Percentiles rank a stretch among this genome's conserved stretches.
phyloP scores from a whole-genome alignment of 441 rosid species.

The Euphorbia celastroides region DNA sequence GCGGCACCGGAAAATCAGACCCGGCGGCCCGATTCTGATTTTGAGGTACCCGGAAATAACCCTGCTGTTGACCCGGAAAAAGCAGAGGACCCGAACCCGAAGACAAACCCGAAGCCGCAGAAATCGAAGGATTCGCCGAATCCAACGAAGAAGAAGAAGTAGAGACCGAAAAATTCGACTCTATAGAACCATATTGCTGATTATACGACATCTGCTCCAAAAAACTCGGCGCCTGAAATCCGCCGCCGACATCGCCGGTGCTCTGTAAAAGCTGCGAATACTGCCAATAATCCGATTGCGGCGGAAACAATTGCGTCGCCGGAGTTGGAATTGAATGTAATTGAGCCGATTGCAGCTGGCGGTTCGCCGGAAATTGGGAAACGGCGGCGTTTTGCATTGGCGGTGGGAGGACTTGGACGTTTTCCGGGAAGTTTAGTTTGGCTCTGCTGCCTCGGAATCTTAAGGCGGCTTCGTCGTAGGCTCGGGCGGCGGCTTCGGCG shows the following conservation, averaged over 20 bases:
- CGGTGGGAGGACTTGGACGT: slow-evolving; percentile 30
- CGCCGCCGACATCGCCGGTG: slow-evolving; percentile 18
- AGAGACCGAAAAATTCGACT: no score
- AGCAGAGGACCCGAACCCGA: no score
- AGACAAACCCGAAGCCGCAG: no score
- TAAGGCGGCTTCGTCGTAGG: slow-evolving; percentile 17
- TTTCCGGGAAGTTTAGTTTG: slow-evolving; percentile 72
- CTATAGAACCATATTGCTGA: no score
- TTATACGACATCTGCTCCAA: no score
- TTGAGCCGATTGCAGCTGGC: slow-evolving; percentile 2
- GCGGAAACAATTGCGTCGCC: slow-evolving; percentile 3
- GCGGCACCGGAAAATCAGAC: no score
- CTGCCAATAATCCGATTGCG: slow-evolving; percentile 34
- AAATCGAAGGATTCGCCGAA: no score
- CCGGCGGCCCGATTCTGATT: no score
- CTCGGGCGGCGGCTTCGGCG: slow-evolving; percentile 83
- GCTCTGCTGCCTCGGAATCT: slow-evolving; percentile 40
- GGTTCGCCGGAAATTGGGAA: slow-evolving; percentile 19
- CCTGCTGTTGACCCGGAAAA: no score
- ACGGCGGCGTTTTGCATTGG: slow-evolving; percentile 26
- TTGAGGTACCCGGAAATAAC: no score
- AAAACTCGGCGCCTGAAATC: neutral
- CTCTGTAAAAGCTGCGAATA: slow-evolving; percentile 38
- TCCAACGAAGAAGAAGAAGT: no score
- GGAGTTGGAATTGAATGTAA: neutral